These are phyloP conservation scores for Mycena amicta DNA, from an alignment of 768 basidiomycete species.

Conservation along the genomic window DNA sequence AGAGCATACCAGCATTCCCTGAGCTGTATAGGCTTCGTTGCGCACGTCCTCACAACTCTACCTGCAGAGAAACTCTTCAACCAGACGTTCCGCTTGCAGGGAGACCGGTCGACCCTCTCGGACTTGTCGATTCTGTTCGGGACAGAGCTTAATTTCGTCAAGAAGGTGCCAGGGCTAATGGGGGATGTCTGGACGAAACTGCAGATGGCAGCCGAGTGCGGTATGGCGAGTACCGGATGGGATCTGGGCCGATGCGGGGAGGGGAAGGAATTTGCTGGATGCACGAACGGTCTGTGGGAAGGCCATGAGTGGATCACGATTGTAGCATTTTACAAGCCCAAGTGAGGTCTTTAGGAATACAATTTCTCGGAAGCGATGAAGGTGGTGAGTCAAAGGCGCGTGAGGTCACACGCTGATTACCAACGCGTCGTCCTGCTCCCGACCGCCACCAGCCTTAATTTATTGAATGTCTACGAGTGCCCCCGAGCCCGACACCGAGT, in stretches of 20 bases:
- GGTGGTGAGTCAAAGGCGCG: neutral
- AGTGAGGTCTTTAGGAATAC: neutral
- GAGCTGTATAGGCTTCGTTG: slow-evolving; percentile 23
- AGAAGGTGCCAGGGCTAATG: slow-evolving; percentile 21
- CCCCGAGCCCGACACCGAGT: slow-evolving; percentile 38
- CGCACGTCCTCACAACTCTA: slow-evolving; percentile 17
- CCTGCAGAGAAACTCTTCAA: slow-evolving; percentile 24
- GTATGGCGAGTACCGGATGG: slow-evolving; percentile 38
- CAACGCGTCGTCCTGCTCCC: neutral
- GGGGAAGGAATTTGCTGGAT: slow-evolving; percentile 30
- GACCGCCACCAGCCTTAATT: neutral
- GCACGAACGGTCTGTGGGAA: slow-evolving; percentile 34
- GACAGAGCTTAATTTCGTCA: slow-evolving; percentile 20
- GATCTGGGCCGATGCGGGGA: slow-evolving; percentile 32
- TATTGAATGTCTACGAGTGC: neutral
- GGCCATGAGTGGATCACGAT: slow-evolving; percentile 36
- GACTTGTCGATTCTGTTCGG: slow-evolving; percentile 14
- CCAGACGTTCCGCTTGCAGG: slow-evolving; percentile 30
- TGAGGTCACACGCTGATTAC: slow-evolving; percentile 11
- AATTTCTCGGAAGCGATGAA: neutral
- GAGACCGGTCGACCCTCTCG: slow-evolving; percentile 33
- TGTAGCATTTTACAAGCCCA: slow-evolving; percentile 19
- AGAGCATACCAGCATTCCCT: no score
- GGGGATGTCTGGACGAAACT: slow-evolving; percentile 26
- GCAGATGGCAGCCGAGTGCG: slow-evolving; percentile 31